A percentile compares a stretch with the other conserved stretches of the same genome.
Conservation (phyloP, 2,329 filamentous ascomycete genomes). For the Tolypocladium nubicola region DNA sequence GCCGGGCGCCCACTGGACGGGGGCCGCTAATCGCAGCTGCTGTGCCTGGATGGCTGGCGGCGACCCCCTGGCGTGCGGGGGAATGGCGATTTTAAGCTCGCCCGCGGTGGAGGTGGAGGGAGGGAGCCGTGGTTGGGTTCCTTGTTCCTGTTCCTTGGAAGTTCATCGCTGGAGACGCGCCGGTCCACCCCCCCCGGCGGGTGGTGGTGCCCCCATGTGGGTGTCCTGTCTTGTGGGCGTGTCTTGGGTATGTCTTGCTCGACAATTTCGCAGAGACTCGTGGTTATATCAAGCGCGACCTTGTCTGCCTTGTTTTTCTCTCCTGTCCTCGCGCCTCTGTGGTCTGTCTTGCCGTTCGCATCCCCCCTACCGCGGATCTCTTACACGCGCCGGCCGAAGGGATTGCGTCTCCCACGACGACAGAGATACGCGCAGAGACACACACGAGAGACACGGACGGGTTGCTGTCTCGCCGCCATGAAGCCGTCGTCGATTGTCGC, state of each 20-base stretch:
- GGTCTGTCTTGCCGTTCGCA: neutral
- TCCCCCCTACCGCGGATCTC: neutral
- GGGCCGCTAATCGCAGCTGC: neutral
- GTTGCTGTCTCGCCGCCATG: slow-evolving; percentile 14
- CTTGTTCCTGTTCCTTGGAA: too few relatives aligned
- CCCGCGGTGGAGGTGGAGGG: neutral
- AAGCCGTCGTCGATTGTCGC: slow-evolving; percentile 20
- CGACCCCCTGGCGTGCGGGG: neutral
- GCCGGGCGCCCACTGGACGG: neutral
- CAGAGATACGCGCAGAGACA: neutral
- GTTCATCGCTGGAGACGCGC: too few relatives aligned
- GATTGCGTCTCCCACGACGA: neutral
- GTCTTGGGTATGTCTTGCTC: too few relatives aligned
- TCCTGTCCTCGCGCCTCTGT: neutral
- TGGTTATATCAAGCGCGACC: neutral
- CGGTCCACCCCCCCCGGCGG: neutral
- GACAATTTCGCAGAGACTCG: neutral
- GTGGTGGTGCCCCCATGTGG: neutral
- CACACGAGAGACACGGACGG: neutral
- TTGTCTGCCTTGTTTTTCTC: neutral
- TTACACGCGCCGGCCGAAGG: neutral
- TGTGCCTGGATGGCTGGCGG: neutral
- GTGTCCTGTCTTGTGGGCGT: too few relatives aligned
- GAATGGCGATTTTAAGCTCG: neutral
- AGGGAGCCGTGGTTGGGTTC: too few relatives aligned